Conservation (phyloP, 1,139 yeast species). For the Meyerozyma elateridarum region DNA sequence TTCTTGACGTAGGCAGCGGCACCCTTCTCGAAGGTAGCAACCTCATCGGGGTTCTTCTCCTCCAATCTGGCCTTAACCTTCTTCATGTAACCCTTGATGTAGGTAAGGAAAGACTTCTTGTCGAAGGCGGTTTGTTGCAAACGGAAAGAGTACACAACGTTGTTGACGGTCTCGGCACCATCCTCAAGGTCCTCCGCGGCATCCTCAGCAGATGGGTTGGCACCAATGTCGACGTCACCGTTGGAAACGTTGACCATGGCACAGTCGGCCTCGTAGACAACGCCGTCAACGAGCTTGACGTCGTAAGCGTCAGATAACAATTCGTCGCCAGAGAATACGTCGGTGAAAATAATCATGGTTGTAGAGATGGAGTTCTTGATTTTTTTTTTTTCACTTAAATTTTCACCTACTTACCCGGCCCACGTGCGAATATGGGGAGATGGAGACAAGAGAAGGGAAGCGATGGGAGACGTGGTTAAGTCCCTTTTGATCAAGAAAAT, state of each 20-base stretch:
- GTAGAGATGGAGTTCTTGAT: too few species aligned
- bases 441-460: too few species aligned
- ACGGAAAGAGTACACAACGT: constrained; percentile 97
- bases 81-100: constrained; percentile 99
- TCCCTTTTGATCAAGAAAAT: too few species aligned
- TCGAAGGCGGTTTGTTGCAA: constrained; percentile 92
- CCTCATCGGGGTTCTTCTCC: constrained; percentile 82
- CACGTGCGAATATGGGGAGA: too few species aligned
- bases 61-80: constrained; percentile 81
- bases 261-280: constrained; percentile 96
- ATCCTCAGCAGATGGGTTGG: constrained; percentile 98
- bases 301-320: constrained; percentile 97
- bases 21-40: constrained; percentile 91
- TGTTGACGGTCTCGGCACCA: constrained; percentile 87
- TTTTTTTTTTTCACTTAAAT: constrained; percentile 1
- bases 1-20: constrained; percentile 95
- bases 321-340: constrained; percentile 92
- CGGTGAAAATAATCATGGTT: constrained; percentile 48
- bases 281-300: constrained; percentile 78
- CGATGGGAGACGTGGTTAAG: too few species aligned
- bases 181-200: constrained; percentile 77
- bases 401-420: constrained; percentile 3
- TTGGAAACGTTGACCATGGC: constrained; percentile 77
- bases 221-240: constrained; percentile 96
- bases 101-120: constrained; percentile 93